Conservation (phyloP, 2,329 filamentous ascomycete genomes). For the Pseudogymnoascus sp. region DNA sequence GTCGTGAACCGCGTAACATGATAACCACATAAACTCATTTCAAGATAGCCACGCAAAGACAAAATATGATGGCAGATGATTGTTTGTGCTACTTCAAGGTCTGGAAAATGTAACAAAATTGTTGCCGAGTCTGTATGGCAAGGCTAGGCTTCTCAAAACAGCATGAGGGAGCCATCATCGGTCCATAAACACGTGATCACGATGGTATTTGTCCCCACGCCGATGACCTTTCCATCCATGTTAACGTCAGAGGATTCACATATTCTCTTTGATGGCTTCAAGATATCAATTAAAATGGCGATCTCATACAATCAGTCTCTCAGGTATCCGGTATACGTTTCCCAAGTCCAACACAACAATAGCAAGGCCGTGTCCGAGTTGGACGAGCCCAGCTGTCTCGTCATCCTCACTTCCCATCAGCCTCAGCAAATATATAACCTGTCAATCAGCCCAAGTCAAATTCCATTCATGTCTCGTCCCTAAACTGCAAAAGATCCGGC, state of each 20-base stretch:
- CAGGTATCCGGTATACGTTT: not conserved
- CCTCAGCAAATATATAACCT: slow-evolving; percentile 5
- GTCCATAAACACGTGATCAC: not conserved
- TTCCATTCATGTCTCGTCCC: not conserved
- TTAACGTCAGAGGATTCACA: not conserved
- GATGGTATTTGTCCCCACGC: not conserved
- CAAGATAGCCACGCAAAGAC: not conserved
- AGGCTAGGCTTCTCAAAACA: not conserved
- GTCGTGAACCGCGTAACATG: not conserved
- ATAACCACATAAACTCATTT: not conserved
- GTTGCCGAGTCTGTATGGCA: not conserved
- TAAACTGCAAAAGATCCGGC: not conserved
- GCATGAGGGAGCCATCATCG: not conserved
- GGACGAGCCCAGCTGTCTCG: not conserved
- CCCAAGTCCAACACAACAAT: not conserved
- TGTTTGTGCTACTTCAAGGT: not conserved
- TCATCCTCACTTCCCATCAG: not conserved
- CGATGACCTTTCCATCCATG: not conserved
- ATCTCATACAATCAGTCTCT: not conserved
- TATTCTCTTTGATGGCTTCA: not conserved
- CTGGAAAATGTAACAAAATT: not conserved
- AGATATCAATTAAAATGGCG: not conserved
- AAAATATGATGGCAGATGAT: not conserved
- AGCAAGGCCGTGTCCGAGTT: not conserved
- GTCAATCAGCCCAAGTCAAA: not conserved